These are phyloP conservation scores for Pythium angustatum DNA, from an alignment of 352 stramenopile genomes.

Conservation along the genomic window DNA sequence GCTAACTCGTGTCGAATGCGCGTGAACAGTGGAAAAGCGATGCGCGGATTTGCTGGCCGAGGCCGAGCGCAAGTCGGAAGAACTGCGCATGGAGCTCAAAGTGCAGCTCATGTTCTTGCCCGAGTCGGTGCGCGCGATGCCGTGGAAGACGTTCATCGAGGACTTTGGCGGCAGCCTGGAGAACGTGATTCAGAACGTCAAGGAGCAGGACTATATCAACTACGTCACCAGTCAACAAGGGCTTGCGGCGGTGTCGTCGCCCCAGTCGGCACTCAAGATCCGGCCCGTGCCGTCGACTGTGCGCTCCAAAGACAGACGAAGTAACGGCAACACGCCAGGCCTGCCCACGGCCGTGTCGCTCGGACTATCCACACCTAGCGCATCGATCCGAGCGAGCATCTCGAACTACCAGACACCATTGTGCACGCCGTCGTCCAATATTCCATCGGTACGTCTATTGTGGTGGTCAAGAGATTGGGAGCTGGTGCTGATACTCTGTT, in stretches of 20 bases:
- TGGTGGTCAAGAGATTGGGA: neutral
- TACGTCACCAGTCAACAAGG: constrained; percentile 32
- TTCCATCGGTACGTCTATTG: constrained; percentile 34
- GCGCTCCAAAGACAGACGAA: constrained; percentile 33
- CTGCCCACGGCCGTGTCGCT: constrained; percentile 10
- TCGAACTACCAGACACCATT: constrained; percentile 29
- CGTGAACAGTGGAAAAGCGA: constrained; percentile 74
- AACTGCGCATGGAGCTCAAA: constrained; percentile 75
- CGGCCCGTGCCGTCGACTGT: constrained; percentile 32
- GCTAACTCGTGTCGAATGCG: too few species aligned
- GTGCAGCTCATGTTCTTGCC: constrained; percentile 78
- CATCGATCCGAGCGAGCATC: constrained; percentile 24
- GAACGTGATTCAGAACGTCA: constrained; percentile 72
- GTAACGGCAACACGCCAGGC: constrained; percentile 27
- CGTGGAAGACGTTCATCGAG: constrained; percentile 80
- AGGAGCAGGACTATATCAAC: constrained; percentile 36
- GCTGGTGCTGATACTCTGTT: neutral
- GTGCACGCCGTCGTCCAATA: constrained; percentile 29
- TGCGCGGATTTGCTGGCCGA: constrained; percentile 55
- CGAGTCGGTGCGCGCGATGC: constrained; percentile 70
- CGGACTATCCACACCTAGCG: constrained; percentile 21
- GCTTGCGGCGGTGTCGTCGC: constrained; percentile 22
- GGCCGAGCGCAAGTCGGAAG: constrained; percentile 54
- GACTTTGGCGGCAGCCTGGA: constrained; percentile 73
- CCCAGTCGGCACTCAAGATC: constrained; percentile 34